Evolutionary conservation across 2,329 filamentous ascomycete genomes (phyloP).

Genomic region (Aureobasidium sp.): DNA sequence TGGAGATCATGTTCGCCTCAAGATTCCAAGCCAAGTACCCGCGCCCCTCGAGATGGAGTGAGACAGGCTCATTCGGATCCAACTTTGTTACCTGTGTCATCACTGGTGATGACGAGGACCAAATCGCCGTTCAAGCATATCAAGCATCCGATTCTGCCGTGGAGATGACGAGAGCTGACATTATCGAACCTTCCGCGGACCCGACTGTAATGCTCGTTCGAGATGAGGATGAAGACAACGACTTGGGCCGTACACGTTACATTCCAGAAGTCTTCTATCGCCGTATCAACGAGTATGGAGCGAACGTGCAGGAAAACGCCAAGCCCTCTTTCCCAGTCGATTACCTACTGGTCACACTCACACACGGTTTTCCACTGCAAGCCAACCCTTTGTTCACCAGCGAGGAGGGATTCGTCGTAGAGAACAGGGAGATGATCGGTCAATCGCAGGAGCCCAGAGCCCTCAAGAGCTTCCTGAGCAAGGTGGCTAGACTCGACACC

Average conservation of each 20-base stretch:
- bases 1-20: slow-evolving; percentile 85
- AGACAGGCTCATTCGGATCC: slow-evolving; percentile 86
- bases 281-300: slow-evolving; percentile 90
- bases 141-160: slow-evolving; percentile 93
- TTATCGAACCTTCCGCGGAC: slow-evolving; percentile 90
- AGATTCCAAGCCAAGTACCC: slow-evolving; percentile 82
- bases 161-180: slow-evolving; percentile 93
- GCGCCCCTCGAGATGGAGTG: slow-evolving; percentile 92
- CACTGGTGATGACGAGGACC: slow-evolving; percentile 82
- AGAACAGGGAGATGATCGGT: slow-evolving; percentile 82
- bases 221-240: slow-evolving; percentile 79
- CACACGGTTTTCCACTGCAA: slow-evolving; percentile 85
- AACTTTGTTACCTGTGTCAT: slow-evolving; percentile 96
- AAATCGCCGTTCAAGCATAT: slow-evolving; percentile 84
- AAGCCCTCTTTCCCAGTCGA: slow-evolving; percentile 95
- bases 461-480: slow-evolving; percentile 62
- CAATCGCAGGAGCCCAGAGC: slow-evolving; percentile 71
- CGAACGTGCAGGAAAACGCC: slow-evolving; percentile 93
- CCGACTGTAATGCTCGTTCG: slow-evolving; percentile 91
- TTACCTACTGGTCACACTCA: slow-evolving; percentile 91
- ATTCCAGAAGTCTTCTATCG: slow-evolving; percentile 98
- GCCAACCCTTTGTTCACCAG: slow-evolving; percentile 68
- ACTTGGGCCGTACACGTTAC: slow-evolving; percentile 65
- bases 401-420: slow-evolving; percentile 69
- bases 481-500: slow-evolving; percentile 51